Evolutionary conservation across 495 filamentous ascomycete species (phyloP), one percentile per base, ranked within the genome.

Genomic region (Aspergillus olivimuriae): DNA sequence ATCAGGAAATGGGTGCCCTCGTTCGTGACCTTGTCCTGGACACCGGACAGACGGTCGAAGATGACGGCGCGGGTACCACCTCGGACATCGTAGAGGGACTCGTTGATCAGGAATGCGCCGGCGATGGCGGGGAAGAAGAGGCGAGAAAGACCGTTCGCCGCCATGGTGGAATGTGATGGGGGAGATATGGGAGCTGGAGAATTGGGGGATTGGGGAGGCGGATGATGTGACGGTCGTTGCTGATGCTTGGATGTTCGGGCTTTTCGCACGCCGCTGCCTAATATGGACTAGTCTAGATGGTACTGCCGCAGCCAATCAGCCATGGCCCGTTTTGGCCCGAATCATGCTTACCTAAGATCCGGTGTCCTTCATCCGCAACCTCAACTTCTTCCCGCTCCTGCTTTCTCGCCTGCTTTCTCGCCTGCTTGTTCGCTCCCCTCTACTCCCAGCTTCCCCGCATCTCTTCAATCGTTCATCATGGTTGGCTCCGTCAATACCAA

Each of bases 1-100:
- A 99, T 65, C 34, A 97, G 73, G 70, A 99, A 94, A 67, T 99
- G 92, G 32, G 92, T 99, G 63, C 92, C 92, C 69, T 99, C 92
- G 65, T 89, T 91, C 58, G 90, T 71, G 41, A 97, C 92, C 41
- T 75, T 71, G 59, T 97, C 91, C 71, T 92, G 87, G 45, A 99
- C 92, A 64, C 92, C 92, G 17, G 84, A 81, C 49, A 95, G 48
- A 20, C 92, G 73, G 72, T 99, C 94, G 81, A 99, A 99, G 73
- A 99, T 99, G 61, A 99, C 92, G 14, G 91, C 92, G 42, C 92
- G 80, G 32, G 83, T 82, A 47, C 92, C 92, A 55, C 91, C 92
- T 63, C 86, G 87, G 65, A 97, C 92, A 64, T 99, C 92, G 81
- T 97, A 99, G 50, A 99, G 76, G 47, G 88, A 86, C 50, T 83